phyloP scores from a whole-genome alignment of 2,329 filamentous ascomycete species.

The Coniella lustricola region DNA sequence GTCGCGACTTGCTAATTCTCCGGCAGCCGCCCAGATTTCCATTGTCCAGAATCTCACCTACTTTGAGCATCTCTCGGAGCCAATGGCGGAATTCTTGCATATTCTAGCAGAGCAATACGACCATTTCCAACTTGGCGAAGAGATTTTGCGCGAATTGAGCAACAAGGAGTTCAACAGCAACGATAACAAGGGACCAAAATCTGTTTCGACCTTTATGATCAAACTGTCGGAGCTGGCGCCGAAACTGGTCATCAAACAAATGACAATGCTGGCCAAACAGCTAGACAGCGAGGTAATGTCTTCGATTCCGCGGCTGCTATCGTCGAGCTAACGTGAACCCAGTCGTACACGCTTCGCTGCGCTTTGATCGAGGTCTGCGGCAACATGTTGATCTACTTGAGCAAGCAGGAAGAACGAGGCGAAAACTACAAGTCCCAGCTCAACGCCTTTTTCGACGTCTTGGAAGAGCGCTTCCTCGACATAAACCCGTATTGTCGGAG shows the following conservation, averaged over 20 bases:
- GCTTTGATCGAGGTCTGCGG: constrained; percentile 95
- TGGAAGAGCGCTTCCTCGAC: constrained; percentile 93
- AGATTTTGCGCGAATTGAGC: constrained; percentile 87
- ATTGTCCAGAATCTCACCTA: constrained; percentile 97
- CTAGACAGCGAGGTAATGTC: constrained; percentile 76
- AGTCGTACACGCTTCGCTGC: constrained; percentile 89
- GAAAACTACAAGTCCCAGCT: constrained; percentile 94
- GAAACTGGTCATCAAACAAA: constrained; percentile 90
- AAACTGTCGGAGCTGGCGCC: constrained; percentile 90
- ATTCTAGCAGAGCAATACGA: constrained; percentile 97
- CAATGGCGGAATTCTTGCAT: constrained; percentile 96
- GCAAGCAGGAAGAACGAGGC: constrained; percentile 80
- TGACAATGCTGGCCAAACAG: constrained; percentile 90
- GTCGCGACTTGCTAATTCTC: constrained; percentile 23
- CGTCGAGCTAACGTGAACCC: constrained; percentile 19
- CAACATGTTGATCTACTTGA: constrained; percentile 86
- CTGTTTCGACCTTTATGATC: constrained; percentile 86
- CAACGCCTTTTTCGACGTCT: constrained; percentile 91
- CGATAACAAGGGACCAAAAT: constrained; percentile 91
- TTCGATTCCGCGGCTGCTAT: no score
- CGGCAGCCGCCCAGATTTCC: constrained; percentile 82
- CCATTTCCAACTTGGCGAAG: constrained; percentile 89
- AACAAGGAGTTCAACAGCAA: constrained; percentile 98
- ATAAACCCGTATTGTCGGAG: constrained; percentile 95
- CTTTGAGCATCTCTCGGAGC: constrained; percentile 96